Evolutionary conservation across 2,329 filamentous ascomycete genomes (phyloP).

Genomic region (Xylaria sp.): DNA sequence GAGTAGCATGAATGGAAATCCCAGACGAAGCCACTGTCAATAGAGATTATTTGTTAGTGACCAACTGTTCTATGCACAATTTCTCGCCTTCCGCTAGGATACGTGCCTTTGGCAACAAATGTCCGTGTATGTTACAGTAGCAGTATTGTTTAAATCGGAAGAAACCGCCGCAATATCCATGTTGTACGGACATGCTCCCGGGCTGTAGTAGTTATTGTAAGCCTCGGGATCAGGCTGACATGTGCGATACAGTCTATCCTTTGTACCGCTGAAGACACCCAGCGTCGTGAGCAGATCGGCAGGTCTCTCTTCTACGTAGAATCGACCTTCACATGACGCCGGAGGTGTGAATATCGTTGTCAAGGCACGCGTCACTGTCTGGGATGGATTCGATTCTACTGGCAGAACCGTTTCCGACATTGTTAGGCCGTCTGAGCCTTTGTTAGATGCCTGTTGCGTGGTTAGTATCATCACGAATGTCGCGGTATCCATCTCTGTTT

Average conservation of each 20-base stretch:
- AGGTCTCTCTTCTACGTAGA: background rate
- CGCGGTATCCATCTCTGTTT: background rate
- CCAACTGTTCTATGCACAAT: background rate
- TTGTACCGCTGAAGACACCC: conserved; percentile 11
- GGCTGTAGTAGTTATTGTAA: conserved; percentile 16
- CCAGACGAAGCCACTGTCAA: conserved; percentile 17
- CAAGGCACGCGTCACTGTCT: background rate
- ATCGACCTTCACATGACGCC: background rate
- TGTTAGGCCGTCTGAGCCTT: background rate
- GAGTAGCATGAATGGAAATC: conserved; percentile 31
- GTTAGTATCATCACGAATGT: background rate
- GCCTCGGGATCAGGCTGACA: conserved; percentile 16
- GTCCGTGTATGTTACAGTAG: conserved; percentile 4
- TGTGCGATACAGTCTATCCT: conserved; percentile 10
- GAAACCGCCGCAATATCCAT: conserved; percentile 18
- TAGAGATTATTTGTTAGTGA: conserved; percentile 1
- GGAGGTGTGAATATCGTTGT: conserved; percentile 28
- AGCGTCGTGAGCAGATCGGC: background rate
- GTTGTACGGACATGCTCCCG: conserved; percentile 13
- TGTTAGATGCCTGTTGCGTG: background rate
- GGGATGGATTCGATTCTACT: background rate
- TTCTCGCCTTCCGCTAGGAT: no score
- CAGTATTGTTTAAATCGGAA: background rate
- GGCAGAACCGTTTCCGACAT: background rate
- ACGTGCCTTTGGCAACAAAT: conserved; percentile 28